Conservation (phyloP, 495 filamentous ascomycete genomes). For the Pyrenula aspistea region DNA sequence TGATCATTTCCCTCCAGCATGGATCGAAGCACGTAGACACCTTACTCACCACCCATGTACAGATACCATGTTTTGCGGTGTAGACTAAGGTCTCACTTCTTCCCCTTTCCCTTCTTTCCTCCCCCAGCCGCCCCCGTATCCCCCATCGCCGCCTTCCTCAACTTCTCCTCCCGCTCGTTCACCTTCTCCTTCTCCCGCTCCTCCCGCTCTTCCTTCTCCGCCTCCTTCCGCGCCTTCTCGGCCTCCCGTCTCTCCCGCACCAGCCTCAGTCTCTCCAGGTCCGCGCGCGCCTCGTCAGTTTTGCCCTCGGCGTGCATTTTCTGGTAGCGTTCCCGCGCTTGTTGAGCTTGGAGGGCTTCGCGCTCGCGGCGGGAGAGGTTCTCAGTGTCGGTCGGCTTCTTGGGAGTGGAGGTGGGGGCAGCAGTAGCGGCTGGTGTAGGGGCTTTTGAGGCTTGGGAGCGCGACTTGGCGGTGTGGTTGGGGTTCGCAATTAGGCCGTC, state of each 20-base stretch:
- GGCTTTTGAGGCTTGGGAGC: conserved; percentile 42
- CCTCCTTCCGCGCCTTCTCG: conserved; percentile 70
- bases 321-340: conserved; percentile 80
- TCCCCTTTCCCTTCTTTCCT: conserved; percentile 20
- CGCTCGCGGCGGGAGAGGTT: conserved; percentile 73
- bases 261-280: conserved; percentile 68
- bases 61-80: too few species aligned
- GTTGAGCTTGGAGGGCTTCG: conserved; percentile 77
- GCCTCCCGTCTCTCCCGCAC: conserved; percentile 80
- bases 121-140: conserved; percentile 3
- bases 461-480: conserved; percentile 68
- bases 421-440: conserved; percentile 24
- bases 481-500: conserved; percentile 72
- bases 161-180: conserved; percentile 18
- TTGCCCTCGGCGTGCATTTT: conserved; percentile 94
- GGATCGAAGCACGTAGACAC: too few species aligned
- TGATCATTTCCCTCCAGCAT: too few species aligned
- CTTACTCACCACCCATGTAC: too few species aligned
- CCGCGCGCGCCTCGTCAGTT: conserved; percentile 91
- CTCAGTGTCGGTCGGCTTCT: conserved; percentile 27
- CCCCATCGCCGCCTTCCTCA: conserved; percentile 19
- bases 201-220: conserved; percentile 64
- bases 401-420: conserved; percentile 19
- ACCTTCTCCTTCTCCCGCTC: conserved; percentile 38
- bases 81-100: conserved; percentile 14